Conservation (phyloP, 1,139 yeast genomes). For the Magnusiomyces ingens region DNA sequence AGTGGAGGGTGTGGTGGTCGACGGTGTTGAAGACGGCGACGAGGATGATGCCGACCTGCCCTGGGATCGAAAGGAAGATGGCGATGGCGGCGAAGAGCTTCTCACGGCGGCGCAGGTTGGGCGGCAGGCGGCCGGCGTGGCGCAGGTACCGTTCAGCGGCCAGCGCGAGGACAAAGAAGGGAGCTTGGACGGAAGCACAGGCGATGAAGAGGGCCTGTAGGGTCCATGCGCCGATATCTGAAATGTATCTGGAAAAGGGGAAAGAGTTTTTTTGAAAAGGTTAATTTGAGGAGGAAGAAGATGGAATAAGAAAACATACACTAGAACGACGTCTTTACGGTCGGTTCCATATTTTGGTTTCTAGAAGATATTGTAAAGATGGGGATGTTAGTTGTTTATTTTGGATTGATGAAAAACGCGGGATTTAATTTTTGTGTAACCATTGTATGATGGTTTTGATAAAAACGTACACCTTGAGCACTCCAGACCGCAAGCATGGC, state of each 20-base stretch:
- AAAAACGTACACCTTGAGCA: conserved; percentile 47
- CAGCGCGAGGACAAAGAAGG: conserved; percentile 64
- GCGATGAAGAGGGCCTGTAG: conserved; percentile 76
- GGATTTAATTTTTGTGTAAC: no score
- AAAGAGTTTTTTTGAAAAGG: background rate
- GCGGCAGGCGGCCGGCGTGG: conserved; percentile 47
- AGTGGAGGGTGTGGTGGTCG: conserved; percentile 52
- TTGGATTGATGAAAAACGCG: no score
- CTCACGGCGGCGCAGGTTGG: conserved; percentile 45
- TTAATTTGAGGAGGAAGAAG: no score
- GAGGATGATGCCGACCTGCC: conserved; percentile 71
- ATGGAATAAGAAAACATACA: conserved; percentile 38
- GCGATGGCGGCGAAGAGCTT: conserved; percentile 45
- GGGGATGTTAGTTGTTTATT: no score
- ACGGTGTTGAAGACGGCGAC: conserved; percentile 71
- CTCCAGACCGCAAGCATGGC: conserved; percentile 69
- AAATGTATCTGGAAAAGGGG: conserved; percentile 43
- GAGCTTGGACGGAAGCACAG: conserved; percentile 74
- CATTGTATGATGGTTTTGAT: background rate
- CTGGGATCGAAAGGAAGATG: conserved; percentile 50
- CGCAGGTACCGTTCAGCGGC: conserved; percentile 53
- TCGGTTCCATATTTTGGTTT: conserved; percentile 11
- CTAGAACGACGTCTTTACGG: conserved; percentile 9
- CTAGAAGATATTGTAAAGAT: background rate
- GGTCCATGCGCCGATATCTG: conserved; percentile 81